These are phyloP conservation scores for Penicillium verhagenii DNA, from an alignment of 495 filamentous ascomycete species.

Conservation along the genomic window DNA sequence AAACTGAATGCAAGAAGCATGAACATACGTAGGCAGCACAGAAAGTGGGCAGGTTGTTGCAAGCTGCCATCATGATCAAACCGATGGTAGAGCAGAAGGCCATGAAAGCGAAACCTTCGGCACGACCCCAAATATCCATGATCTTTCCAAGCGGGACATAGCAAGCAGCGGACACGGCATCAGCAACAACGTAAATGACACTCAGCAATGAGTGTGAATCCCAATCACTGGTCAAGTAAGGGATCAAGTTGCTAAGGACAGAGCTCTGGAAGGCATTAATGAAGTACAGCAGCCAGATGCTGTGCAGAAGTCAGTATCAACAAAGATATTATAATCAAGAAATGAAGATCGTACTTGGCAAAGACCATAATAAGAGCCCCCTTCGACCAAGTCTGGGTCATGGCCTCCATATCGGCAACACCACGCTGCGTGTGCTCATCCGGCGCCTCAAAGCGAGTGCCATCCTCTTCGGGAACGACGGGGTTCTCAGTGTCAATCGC, in stretches of 20 bases:
- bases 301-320: constrained; percentile 11
- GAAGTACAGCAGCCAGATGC: constrained; percentile 50
- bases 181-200: constrained; percentile 55
- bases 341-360: constrained; percentile 29
- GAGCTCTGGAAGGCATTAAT: constrained; percentile 43
- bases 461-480: not conserved
- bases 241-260: constrained; percentile 28
- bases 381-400: constrained; percentile 43
- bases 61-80: constrained; percentile 52
- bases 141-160: constrained; percentile 63
- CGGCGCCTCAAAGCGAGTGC: not conserved
- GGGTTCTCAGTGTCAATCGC: not conserved
- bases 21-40: constrained; percentile 46
- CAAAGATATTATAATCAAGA: not conserved
- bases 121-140: constrained; percentile 64
- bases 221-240: constrained; percentile 50
- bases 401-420: constrained; percentile 45
- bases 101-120: constrained; percentile 53
- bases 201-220: constrained; percentile 57
- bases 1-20: not conserved
- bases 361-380: constrained; percentile 40
- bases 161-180: constrained; percentile 35
- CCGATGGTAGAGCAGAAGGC: constrained; percentile 35
- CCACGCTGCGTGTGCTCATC: constrained; percentile 35
- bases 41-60: constrained; percentile 47